Evolutionary conservation across 2,329 filamentous ascomycete species (phyloP), one percentile per base, ranked within the genome.

Genomic region (Penicillium corylophilum): DNA sequence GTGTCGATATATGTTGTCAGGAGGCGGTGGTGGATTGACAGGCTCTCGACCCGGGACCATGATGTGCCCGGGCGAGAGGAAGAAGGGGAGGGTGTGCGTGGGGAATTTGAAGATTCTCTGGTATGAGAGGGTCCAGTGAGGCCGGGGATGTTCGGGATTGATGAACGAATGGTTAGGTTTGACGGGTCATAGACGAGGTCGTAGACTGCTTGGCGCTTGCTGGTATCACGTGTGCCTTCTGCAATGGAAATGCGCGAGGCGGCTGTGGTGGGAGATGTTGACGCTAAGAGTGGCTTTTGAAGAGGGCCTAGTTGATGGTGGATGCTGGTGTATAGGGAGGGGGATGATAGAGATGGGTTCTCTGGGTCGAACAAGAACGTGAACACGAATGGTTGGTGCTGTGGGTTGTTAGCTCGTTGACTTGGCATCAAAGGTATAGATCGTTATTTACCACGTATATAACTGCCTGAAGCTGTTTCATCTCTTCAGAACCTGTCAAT

Each of bases 91-190:
- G 5, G 73, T 10, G 74, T 77, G 78, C 79, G 83, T 7, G 55
- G 44, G 12, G 49, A 41, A 40, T 47, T 55, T 18, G 54, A 35
- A 24, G 49, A 50, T 20, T 48, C 48, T 16, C 42, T 48, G 16
- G 51, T 56, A 29, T 58, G 50, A 36, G 46, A 10, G 66, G 63
- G 10, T 70, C 66, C 5, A 68, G 71, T 76, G 0, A 82, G 79
- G 20, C 81, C 75, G 1, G 83, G 82, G 46, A 87, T 86, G 56
- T 85, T 84, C 6, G 84, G 83, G 16, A 87, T 77, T n/a, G 78
- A 82, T 18, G 82, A 81, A 51, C 83, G 81, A 4, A 85, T 70
- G 0, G 82, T 84, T 2, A 83, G 66, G 28, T 79, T 80, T 6
- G 73, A 69, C 1, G 83, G 82, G 62, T 86, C 83, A 62, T 79